Conservation (phyloP, 2,329 filamentous ascomycete species). For the Aureobasidium vineae region DNA sequence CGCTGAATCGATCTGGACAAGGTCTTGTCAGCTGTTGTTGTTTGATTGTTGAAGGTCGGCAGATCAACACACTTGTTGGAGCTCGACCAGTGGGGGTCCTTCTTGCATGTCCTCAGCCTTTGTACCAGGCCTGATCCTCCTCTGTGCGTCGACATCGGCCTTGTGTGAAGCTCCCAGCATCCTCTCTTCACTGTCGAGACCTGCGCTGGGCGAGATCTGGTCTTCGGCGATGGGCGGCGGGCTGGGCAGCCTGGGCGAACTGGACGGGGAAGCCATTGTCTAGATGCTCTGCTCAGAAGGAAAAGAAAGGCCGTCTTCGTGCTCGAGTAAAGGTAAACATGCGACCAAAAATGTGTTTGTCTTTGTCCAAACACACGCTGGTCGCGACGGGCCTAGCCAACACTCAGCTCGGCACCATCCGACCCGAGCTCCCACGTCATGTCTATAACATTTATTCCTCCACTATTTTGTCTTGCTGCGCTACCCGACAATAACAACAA, state of each 20-base stretch:
- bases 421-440: slow-evolving; percentile 15
- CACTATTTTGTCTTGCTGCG: neutral
- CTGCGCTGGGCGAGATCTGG: slow-evolving; percentile 72
- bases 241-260: slow-evolving; percentile 88
- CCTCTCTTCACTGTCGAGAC: slow-evolving; percentile 60
- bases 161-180: slow-evolving; percentile 56
- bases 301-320: slow-evolving; percentile 1
- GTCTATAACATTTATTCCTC: slow-evolving; percentile 2
- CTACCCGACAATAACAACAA: neutral
- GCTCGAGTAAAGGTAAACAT: neutral
- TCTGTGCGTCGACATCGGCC: slow-evolving; percentile 65
- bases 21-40: slow-evolving; percentile 19
- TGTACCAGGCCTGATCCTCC: slow-evolving; percentile 89
- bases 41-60: neutral
- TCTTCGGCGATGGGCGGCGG: slow-evolving; percentile 94
- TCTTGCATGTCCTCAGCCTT: slow-evolving; percentile 90
- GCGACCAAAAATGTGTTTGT: neutral
- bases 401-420: slow-evolving; percentile 9
- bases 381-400: neutral
- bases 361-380: neutral
- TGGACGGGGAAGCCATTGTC: slow-evolving; percentile 55
- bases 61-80: slow-evolving; percentile 65
- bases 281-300: neutral
- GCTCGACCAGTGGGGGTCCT: slow-evolving; percentile 81
- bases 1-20: slow-evolving; percentile 79